These are phyloP conservation scores for Chaetoceros tenuissimus DNA, from an alignment of 108 stramenopile species.

Conservation along the genomic window DNA sequence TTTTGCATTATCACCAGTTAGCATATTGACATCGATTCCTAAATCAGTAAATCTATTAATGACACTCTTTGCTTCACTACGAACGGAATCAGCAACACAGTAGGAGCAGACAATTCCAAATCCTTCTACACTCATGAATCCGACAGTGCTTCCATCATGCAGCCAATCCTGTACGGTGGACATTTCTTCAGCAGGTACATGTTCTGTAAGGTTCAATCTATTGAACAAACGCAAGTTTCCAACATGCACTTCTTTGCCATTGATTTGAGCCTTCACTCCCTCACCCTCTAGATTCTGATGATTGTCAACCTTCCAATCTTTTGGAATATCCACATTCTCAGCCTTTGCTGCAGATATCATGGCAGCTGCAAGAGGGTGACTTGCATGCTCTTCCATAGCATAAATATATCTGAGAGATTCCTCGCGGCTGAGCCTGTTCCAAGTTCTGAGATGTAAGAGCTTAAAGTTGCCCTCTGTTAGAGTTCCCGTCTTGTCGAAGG, in stretches of 20 bases:
- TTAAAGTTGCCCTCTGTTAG: constrained; percentile 60
- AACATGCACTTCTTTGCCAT: constrained; percentile 45
- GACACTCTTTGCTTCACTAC: constrained; percentile 43
- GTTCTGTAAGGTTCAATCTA: constrained; percentile 37
- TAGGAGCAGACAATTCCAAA: constrained; percentile 67
- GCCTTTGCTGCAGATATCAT: constrained; percentile 49
- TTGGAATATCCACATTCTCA: no score
- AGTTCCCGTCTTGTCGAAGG: constrained; percentile 83
- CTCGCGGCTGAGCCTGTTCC: constrained; percentile 13
- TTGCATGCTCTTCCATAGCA: constrained; percentile 58
- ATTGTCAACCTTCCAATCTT: constrained; percentile 21
- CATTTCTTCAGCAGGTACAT: constrained; percentile 14
- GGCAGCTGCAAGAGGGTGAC: constrained; percentile 66
- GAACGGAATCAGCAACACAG: constrained; percentile 62
- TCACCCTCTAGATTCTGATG: constrained; percentile 57
- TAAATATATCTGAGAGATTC: constrained; percentile 43
- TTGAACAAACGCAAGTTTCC: constrained; percentile 64
- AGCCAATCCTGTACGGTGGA: constrained; percentile 41
- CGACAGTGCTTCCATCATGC: constrained; percentile 40
- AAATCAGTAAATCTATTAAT: constrained; percentile 44
- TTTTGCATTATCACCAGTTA: no score
- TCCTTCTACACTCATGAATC: constrained; percentile 61
- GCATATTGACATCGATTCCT: constrained; percentile 78
- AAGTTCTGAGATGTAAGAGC: constrained; percentile 39
- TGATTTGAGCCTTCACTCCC: constrained; percentile 48